Base-by-base conservation (phyloP, 306 rosid genomes). In the Acacia acuminata region DNA sequence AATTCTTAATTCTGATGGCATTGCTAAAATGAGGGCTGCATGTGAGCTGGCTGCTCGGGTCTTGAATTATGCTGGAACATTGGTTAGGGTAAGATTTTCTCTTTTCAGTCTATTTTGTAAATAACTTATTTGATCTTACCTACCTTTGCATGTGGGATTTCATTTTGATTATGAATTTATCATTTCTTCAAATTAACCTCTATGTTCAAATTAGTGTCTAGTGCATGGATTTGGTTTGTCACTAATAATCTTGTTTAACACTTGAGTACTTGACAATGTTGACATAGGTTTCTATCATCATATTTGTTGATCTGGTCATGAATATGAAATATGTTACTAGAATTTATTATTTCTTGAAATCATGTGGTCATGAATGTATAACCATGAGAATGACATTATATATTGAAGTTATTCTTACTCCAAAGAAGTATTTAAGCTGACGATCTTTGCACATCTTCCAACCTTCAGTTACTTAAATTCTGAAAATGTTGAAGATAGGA, bases 21-120 rank as follows among this genome's bases (percentile, higher is more conserved):
- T 92, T 81, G 91, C 82, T 70, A 75, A 71, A 56, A 96, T 96
- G 96, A 91, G 94, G 85, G 97, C 98, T 79, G 93, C 99, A 14
- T 83, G 97, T 45, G 90, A 94, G 85, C 98, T 96, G 77, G 99
- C 99, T 78, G 99, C 98, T 42, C 92, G 92, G 48, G 97, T 94
- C 78, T 90, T 96, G 71, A 86, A 96, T 71, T 87, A 77, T 76
- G 99, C 98, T 3, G 99, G 99, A 82, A 94, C 94, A 50, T 77
- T 96, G 87, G 94, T 96, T 81, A 92, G 83, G 92, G 99, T 96
- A 87, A 88, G 90, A 70, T 81, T 87, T 40, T 68, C 77, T 75
- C 82, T 82, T 56, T 75, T 8, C 65, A 34, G 69, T 40, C 10
- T 77, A 22, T 34, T 84, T 73, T 16, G 61, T 60, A 58, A 30